Base-by-base conservation (phyloP, 306 rosid genomes). In the Sindora glabra region DNA sequence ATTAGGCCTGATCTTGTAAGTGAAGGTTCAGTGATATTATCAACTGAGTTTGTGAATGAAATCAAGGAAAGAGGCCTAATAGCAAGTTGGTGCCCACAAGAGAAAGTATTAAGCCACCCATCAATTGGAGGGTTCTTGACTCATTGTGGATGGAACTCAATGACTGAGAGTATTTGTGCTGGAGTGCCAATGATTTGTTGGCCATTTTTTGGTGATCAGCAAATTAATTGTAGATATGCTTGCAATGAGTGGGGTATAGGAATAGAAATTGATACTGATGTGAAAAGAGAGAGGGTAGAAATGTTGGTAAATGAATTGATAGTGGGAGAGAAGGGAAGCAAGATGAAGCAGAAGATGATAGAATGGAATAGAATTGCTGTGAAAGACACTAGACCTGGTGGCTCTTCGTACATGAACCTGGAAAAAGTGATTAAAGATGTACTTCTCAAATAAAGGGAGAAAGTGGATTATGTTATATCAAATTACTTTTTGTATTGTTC, bases 161-260 rank as follows among this genome's bases (percentile, higher is more conserved):
- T n/a, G n/a, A n/a, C 60, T 10, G 34, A 36, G 3, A 67, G 58
- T 17, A 16, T 56, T 4, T 17, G 72, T 9, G 47, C 29, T 6
- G 65, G 65, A 15, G 49, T 67, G 10, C 41, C 65, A 4, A 45
- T 67, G 40, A 23, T 56, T 2, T 67, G 22, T 1, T n/a, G 65
- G 72, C 72, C 67, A 3, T 68, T 58, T 48, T 68, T 68, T 38
- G 45, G 46, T 1, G 74, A 68, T 1, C 67, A 68, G 10, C 52
- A 12, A 0, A 68, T 8, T 0, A 68, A 68, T 2, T 48, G 60
- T 8, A 5, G 42, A 3, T 68, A 55, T 18, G 49, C 42, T 32
- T 68, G 60, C 18, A 26, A n/a, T 4, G 67, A 48, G 2, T 68
- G 74, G 74, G 67, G 67, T 1, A 49, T 68, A 8, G 60, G 29